A percentile compares a stretch with the other conserved stretches of the same genome.
Evolutionary conservation across 805 yeast genomes (phyloP).

Genomic region (Candida mattraensis): DNA sequence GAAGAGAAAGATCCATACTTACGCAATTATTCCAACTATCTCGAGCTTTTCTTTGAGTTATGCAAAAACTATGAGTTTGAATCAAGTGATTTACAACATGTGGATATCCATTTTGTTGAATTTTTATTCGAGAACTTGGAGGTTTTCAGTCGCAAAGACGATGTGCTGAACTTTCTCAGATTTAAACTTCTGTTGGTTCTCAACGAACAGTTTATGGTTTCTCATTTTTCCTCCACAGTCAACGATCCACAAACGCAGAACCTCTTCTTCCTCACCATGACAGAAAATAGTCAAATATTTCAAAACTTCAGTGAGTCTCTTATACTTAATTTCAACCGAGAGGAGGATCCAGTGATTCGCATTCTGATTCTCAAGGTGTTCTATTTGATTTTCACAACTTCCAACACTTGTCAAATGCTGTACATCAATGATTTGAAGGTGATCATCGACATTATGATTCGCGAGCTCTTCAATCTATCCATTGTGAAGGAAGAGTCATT

Average conservation of each 20-base stretch:
- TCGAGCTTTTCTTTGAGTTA: conserved; percentile 56
- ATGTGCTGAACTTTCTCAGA: conserved; percentile 62
- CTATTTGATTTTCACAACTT: conserved; percentile 69
- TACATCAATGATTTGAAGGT: conserved; percentile 85
- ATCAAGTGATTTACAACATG: conserved; percentile 38
- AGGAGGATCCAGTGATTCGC: conserved; percentile 65
- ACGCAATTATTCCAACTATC: conserved; percentile 30
- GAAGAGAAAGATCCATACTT: conserved; percentile 30
- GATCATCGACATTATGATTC: conserved; percentile 73
- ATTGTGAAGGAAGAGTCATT: conserved; percentile 51
- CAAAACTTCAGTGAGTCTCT: conserved; percentile 65
- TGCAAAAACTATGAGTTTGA: conserved; percentile 50
- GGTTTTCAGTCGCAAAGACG: conserved; percentile 44
- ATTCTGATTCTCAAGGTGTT: conserved; percentile 78
- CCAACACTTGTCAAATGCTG: conserved; percentile 62
- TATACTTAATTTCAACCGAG: conserved; percentile 76
- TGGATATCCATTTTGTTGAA: conserved; percentile 47
- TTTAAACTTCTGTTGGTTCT: conserved; percentile 71
- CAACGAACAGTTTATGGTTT: conserved; percentile 86
- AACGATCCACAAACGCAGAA: conserved; percentile 31
- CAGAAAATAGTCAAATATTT: conserved; percentile 42
- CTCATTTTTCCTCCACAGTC: conserved; percentile 35
- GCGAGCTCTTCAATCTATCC: conserved; percentile 75
- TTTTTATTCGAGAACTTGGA: conserved; percentile 47
- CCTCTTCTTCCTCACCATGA: conserved; percentile 57